Evolutionary conservation across 331 rosid species (phyloP), one percentile per base, ranked within the genome.

Genomic region (Malus hybrid): DNA sequence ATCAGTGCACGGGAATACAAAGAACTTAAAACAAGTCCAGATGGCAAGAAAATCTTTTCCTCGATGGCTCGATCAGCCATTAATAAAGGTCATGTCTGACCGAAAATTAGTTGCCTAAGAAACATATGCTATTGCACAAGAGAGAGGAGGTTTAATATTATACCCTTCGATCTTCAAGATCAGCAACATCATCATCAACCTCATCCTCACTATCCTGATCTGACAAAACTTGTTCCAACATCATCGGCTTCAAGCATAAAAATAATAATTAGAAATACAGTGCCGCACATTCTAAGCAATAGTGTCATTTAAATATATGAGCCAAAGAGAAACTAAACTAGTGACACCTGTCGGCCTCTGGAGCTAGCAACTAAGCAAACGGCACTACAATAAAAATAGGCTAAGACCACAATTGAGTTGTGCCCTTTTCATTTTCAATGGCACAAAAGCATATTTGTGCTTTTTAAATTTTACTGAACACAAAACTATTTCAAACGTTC

Each of bases 161-260:
- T 88, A 92, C 97, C 96, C 96, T 85, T 75, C 90, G 86, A 86
- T 92, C 97, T 81, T 92, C 97, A 65, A 87, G 81, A 81, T 92
- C 92, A 56, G 96, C 96, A 73, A 92, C 97, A 74, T 90, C 96
- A 32, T 92, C 96, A 69, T 92, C 97, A 64, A 92, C 91, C 85
- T 92, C 97, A 84, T 92, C 96, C 78, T 92, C 97, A 65, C 96
- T 92, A 73, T 92, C 97, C 80, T 86, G 84, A 72, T 92, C 96
- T 19, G 97, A 88, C 73, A 90, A 79, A 69, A 92, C 92, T 85
- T 92, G 92, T 66, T 92, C 96, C 76, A 39, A 67, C 48, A 82
- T 67, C 96, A 92, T 92, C 29, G 92, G 93, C 97, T 92, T 84
- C 81, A 88, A 79, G 75, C 67, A 83, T 42, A 69, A 79, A 68